These are phyloP conservation scores for Globisporangium abappressorium DNA, from an alignment of 352 stramenopile genomes.

Conservation along the genomic window DNA sequence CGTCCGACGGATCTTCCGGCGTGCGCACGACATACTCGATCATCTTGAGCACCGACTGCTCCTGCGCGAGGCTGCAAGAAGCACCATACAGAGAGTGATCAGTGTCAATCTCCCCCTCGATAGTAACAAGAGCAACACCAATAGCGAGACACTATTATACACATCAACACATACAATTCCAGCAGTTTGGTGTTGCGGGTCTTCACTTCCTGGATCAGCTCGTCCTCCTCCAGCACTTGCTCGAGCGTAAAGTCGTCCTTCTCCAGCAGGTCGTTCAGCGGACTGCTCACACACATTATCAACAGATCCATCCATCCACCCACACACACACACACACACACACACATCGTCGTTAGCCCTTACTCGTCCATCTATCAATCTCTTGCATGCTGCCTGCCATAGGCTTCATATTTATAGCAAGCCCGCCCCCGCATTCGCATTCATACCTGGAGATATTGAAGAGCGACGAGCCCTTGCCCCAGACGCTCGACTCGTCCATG, in stretches of 20 bases:
- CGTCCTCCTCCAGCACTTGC: slow-evolving; percentile 94
- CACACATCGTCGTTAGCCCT: neutral
- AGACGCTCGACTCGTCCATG: slow-evolving; percentile 83
- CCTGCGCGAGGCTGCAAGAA: slow-evolving; percentile 58
- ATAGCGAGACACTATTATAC: neutral
- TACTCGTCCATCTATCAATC: neutral
- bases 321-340: neutral
- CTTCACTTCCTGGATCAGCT: slow-evolving; percentile 97
- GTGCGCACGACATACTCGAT: slow-evolving; percentile 73
- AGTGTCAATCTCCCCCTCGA: neutral
- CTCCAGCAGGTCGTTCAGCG: slow-evolving; percentile 95
- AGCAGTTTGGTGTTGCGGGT: slow-evolving; percentile 94
- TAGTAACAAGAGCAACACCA: neutral
- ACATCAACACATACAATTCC: slow-evolving; percentile 80
- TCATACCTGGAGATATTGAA: slow-evolving; percentile 85
- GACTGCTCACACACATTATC: slow-evolving; percentile 32
- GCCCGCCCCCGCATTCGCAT: neutral
- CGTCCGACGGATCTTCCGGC: slow-evolving; percentile 46
- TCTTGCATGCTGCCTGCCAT: neutral
- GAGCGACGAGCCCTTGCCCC: slow-evolving; percentile 79
- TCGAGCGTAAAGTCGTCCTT: slow-evolving; percentile 91
- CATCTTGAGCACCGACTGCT: slow-evolving; percentile 61
- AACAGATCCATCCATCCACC: neutral
- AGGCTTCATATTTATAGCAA: neutral
- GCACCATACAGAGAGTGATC: neutral